phyloP scores from a whole-genome alignment of 2,329 filamentous ascomycete species.

The Graphiopsis chlorocephala region DNA sequence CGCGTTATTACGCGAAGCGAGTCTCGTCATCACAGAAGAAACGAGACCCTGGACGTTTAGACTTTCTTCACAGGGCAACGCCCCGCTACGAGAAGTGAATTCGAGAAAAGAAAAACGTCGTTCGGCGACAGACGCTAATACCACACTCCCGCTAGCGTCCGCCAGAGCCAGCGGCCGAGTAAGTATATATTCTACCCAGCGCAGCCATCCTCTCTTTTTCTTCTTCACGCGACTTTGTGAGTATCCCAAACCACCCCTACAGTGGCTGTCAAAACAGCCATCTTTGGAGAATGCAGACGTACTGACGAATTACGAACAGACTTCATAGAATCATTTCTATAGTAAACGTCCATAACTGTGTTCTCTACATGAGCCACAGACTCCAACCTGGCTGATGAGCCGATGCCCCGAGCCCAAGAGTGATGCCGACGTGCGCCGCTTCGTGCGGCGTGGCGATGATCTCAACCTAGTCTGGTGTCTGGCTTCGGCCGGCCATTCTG shows the following conservation, averaged over 20 bases:
- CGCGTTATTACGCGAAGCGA: not conserved
- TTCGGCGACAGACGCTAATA: not conserved
- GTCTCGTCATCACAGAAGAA: not conserved
- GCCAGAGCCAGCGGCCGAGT: not conserved
- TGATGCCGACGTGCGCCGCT: slow-evolving; percentile 31
- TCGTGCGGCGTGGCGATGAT: slow-evolving; percentile 32
- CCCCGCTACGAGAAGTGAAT: not conserved
- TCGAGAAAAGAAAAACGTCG: not conserved
- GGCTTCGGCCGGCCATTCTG: slow-evolving; percentile 32
- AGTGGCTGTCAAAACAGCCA: not conserved
- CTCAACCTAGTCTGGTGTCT: slow-evolving; percentile 31
- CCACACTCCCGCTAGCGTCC: not conserved
- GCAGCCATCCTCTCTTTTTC: not conserved
- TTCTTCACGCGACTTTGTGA: slow-evolving; percentile 4
- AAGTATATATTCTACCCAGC: not conserved
- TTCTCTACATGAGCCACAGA: slow-evolving; percentile 25
- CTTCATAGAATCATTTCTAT: slow-evolving; percentile 22
- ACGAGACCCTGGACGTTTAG: not conserved
- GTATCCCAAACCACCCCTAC: not conserved
- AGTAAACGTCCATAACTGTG: slow-evolving; percentile 21
- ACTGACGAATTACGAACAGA: slow-evolving; percentile 10
- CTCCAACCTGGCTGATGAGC: slow-evolving; percentile 36
- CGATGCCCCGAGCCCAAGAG: slow-evolving; percentile 35
- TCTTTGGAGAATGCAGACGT: not conserved
- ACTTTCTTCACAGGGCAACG: not conserved